A percentile compares a stretch with the other conserved stretches of the same genome.
Evolutionary conservation across 140 eudicot species (phyloP).

Genomic region (Anethum foeniculum): DNA sequence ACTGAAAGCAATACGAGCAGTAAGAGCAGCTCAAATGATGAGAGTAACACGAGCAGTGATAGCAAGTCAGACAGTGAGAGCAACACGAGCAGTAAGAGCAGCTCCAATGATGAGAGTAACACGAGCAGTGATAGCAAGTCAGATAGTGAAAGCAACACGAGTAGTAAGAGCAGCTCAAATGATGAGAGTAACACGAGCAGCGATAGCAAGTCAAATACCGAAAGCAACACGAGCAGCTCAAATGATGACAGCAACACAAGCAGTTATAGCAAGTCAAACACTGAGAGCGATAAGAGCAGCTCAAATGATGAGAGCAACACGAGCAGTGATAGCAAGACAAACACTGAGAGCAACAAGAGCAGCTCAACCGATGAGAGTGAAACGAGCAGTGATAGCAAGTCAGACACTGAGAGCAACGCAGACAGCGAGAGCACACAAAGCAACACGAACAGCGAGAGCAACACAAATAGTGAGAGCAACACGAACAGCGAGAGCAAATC

Average conservation of each 20-base stretch:
- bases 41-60: constrained; percentile 9
- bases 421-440: not conserved
- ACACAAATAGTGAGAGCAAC: constrained; percentile 19
- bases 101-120: constrained; percentile 39
- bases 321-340: not conserved
- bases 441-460: not conserved
- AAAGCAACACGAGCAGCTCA: not conserved
- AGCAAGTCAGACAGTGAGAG: constrained; percentile 18
- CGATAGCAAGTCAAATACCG: not conserved
- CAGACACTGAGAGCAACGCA: not conserved
- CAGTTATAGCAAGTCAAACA: constrained; percentile 1
- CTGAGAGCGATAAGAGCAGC: not conserved
- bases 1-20: constrained; percentile 52
- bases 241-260: not conserved
- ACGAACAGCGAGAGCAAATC: not conserved
- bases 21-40: not conserved
- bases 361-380: constrained; percentile 18
- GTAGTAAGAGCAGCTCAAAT: not conserved
- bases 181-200: not conserved
- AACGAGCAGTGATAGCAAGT: not conserved
- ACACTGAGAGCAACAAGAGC: not conserved
- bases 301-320: not conserved
- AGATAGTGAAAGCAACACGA: not conserved
- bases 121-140: constrained; percentile 44
- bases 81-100: constrained; percentile 16